phyloP scores from a whole-genome alignment of 306 rosid species.

The Argentina anserina region DNA sequence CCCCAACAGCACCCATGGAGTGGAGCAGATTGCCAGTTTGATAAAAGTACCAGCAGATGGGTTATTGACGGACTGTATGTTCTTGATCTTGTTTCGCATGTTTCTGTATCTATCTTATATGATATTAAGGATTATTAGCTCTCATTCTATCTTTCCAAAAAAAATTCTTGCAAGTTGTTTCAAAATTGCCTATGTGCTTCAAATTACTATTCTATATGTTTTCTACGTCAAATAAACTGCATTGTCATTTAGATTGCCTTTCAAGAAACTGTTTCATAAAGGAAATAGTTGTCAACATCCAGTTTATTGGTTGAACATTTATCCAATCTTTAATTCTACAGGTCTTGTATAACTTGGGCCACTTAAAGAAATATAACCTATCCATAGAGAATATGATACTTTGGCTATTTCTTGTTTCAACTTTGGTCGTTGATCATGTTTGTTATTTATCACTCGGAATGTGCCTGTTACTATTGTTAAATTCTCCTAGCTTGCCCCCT shows the following conservation, averaged over 20 bases:
- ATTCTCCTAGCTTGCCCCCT: not conserved
- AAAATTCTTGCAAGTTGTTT: not conserved
- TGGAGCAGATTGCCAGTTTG: slow-evolving; percentile 80
- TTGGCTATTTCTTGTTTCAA: not conserved
- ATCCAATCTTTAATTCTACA: not conserved
- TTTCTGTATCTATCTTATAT: slow-evolving; percentile 3
- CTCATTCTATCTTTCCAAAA: slow-evolving; percentile 12
- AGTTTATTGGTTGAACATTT: not conserved
- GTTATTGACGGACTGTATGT: slow-evolving; percentile 89
- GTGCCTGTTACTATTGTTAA: not conserved
- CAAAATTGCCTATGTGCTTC: not conserved
- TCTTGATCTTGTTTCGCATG: slow-evolving; percentile 29
- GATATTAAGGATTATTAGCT: slow-evolving; percentile 18
- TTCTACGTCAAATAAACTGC: not conserved
- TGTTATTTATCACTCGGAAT: not conserved
- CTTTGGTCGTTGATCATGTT: not conserved
- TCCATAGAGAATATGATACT: not conserved
- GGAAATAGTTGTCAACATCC: not conserved
- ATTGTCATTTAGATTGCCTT: too few species aligned
- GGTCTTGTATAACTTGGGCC: not conserved
- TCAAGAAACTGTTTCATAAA: not conserved
- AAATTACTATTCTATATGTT: not conserved
- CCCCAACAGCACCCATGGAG: slow-evolving; percentile 98
- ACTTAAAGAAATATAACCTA: not conserved
- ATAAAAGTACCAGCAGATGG: slow-evolving; percentile 64